Conservation (phyloP, 2,329 filamentous ascomycete genomes). For the Fusarium goolgardi region DNA sequence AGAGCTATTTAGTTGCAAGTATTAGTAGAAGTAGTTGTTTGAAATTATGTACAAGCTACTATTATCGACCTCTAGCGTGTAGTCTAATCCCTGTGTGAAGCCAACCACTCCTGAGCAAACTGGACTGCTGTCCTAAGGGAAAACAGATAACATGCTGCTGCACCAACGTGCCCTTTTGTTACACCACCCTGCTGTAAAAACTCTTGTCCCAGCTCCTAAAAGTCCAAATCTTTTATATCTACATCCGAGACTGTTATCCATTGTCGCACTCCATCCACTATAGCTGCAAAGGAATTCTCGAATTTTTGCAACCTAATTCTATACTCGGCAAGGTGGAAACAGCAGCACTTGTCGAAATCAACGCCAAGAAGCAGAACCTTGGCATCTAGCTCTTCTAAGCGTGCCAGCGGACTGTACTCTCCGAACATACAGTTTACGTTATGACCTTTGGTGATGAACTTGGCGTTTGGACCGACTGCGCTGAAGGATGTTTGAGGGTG, state of each 20-base stretch:
- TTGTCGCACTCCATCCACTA: not conserved
- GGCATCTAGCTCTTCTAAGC: not conserved
- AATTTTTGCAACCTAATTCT: not conserved
- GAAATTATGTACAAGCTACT: too few species aligned
- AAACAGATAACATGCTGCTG: not conserved
- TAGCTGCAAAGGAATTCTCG: not conserved
- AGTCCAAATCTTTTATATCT: not conserved
- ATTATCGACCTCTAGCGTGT: too few species aligned
- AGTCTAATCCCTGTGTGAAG: not conserved
- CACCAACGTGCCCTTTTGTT: not conserved
- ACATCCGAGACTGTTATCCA: constrained; percentile 5
- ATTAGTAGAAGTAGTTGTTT: too few species aligned
- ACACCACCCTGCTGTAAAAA: not conserved
- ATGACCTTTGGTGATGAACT: not conserved
- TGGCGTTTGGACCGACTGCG: not conserved
- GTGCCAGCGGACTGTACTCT: not conserved
- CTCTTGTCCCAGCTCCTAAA: not conserved
- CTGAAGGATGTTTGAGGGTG: constrained; percentile 13
- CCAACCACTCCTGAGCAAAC: constrained; percentile 1
- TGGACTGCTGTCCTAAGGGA: not conserved
- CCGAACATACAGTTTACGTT: constrained; percentile 6
- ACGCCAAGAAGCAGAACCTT: constrained; percentile 7
- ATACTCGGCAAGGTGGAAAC: constrained; percentile 20
- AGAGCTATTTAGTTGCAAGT: too few species aligned
- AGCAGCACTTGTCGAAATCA: not conserved